Percentiles rank a stretch among this genome's conserved stretches.
These are phyloP conservation scores for Epichloe scottii DNA, from an alignment of 2,329 filamentous ascomycete species.

Conservation along the genomic window DNA sequence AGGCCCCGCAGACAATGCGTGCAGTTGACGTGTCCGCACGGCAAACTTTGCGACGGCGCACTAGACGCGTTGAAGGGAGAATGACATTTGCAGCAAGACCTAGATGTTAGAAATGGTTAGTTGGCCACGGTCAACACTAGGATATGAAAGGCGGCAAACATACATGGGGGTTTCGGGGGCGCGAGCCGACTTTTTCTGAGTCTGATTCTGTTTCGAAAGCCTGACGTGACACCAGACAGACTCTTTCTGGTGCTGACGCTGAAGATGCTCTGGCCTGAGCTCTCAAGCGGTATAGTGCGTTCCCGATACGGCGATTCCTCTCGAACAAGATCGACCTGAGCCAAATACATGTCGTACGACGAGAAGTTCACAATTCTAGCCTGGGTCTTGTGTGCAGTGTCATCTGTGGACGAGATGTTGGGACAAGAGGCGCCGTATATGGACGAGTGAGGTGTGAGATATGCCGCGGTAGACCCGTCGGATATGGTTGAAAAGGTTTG, in stretches of 20 bases:
- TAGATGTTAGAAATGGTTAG: constrained; percentile 14
- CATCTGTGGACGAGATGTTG: constrained; percentile 4
- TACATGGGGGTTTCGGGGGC: constrained; percentile 22
- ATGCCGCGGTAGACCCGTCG: constrained; percentile 26
- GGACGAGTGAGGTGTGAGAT: constrained; percentile 31
- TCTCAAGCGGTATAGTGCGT: constrained; percentile 15
- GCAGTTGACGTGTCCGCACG: constrained; percentile 48
- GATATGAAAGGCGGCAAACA: constrained; percentile 4
- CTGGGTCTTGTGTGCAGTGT: constrained; percentile 10
- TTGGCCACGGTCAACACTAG: not conserved
- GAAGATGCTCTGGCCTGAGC: constrained; percentile 27
- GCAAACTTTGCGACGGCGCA: constrained; percentile 35
- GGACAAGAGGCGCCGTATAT: constrained; percentile 18
- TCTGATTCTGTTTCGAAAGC: constrained; percentile 30
- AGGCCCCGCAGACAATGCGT: constrained; percentile 39
- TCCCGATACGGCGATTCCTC: constrained; percentile 29
- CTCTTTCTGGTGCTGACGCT: constrained; percentile 33
- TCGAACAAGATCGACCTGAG: constrained; percentile 29
- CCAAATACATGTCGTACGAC: constrained; percentile 39
- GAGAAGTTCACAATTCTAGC: constrained; percentile 33
- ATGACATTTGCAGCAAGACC: constrained; percentile 45
- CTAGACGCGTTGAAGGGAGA: constrained; percentile 34
- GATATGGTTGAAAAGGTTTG: constrained; percentile 34
- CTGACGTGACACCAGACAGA: constrained; percentile 32
- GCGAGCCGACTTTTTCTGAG: constrained; percentile 26